A percentile compares a stretch with the other conserved stretches of the same genome.
These are phyloP conservation scores for Paecilomyces niveus DNA, from an alignment of 2,329 filamentous ascomycete genomes.

Conservation along the genomic window DNA sequence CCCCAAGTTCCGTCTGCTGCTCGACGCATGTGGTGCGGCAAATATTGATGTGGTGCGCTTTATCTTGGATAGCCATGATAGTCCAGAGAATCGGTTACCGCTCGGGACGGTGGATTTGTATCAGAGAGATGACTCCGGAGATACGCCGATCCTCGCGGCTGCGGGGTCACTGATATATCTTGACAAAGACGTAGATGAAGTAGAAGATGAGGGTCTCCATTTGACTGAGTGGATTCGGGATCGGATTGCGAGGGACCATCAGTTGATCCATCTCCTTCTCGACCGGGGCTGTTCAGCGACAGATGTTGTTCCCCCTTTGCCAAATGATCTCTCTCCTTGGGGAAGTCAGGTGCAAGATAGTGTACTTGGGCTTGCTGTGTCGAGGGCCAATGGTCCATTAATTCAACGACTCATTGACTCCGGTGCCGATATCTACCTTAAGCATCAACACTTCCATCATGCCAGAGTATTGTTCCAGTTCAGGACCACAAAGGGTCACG, in stretches of 20 bases:
- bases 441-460: neutral
- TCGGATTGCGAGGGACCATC: no score
- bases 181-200: no score
- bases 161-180: neutral
- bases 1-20: no score
- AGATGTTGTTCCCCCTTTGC: neutral
- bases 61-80: neutral
- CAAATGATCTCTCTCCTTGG: neutral
- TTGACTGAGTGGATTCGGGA: no score
- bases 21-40: no score
- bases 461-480: neutral
- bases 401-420: constrained; percentile 10
- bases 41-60: no score
- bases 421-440: constrained; percentile 8
- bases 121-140: neutral
- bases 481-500: neutral
- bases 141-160: neutral
- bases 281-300: neutral
- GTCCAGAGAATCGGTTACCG: constrained; percentile 5
- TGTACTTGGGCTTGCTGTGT: constrained; percentile 5
- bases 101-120: constrained; percentile 3
- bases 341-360: neutral
- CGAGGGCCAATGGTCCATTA: constrained; percentile 6
- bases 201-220: no score
- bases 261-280: neutral